These are phyloP conservation scores for Conticribra weissflogii DNA, from an alignment of 108 stramenopile genomes.

Conservation along the genomic window DNA sequence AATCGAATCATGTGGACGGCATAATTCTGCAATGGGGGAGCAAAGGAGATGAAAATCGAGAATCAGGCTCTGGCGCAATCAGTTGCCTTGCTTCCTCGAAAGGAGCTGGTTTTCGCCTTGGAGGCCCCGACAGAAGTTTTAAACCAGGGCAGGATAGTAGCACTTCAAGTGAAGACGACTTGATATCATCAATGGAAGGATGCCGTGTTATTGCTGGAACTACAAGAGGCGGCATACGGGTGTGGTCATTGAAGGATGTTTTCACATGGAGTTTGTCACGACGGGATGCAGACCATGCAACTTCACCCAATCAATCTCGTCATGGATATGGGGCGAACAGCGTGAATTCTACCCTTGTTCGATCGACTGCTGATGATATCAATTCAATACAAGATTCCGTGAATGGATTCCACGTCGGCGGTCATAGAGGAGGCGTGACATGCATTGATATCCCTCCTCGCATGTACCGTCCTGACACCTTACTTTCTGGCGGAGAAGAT, in stretches of 20 bases:
- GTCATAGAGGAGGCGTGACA: constrained; percentile 85
- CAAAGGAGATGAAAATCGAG: constrained; percentile 63
- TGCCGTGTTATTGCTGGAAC: constrained; percentile 81
- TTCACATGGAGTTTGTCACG: constrained; percentile 50
- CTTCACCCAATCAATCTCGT: constrained; percentile 31
- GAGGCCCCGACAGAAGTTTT: constrained; percentile 24
- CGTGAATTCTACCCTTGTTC: constrained; percentile 14
- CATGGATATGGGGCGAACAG: constrained; percentile 37
- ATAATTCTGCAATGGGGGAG: constrained; percentile 85
- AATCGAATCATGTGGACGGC: constrained; percentile 52
- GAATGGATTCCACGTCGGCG: constrained; percentile 42
- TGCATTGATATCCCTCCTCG: constrained; percentile 83
- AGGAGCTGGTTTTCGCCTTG: constrained; percentile 54
- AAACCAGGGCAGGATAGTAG: constrained; percentile 19
- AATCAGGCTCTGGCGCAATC: constrained; percentile 78
- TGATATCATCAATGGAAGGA: constrained; percentile 76
- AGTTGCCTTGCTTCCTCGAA: constrained; percentile 74
- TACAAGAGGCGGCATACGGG: constrained; percentile 77
- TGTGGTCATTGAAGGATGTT: constrained; percentile 84
- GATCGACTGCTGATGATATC: constrained; percentile 28
- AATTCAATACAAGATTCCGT: constrained; percentile 35
- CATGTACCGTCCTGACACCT: constrained; percentile 81
- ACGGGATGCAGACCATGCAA: constrained; percentile 14
- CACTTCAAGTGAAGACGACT: constrained; percentile 55
- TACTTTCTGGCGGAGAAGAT: constrained; percentile 86